Conservation (phyloP, 805 yeast genomes). For the Candida alai region DNA sequence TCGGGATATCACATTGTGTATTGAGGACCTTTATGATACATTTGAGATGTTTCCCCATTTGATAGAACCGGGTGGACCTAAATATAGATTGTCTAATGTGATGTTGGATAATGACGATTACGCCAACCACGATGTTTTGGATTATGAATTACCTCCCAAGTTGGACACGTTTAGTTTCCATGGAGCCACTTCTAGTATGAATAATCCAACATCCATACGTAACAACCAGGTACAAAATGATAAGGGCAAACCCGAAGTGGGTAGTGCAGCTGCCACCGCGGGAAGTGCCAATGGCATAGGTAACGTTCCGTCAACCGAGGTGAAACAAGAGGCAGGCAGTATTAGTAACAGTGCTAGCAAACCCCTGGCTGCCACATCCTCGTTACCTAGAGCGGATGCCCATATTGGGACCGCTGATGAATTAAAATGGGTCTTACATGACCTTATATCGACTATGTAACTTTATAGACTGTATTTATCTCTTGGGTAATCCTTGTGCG, state of each 20-base stretch:
- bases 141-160: constrained; percentile 29
- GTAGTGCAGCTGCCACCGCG: background rate
- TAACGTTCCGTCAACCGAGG: constrained; percentile 2
- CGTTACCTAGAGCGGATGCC: constrained; percentile 17
- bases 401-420: constrained; percentile 64
- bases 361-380: constrained; percentile 8
- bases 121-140: constrained; percentile 17
- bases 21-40: constrained; percentile 66
- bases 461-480: constrained; percentile 4
- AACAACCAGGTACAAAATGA: too few relatives aligned
- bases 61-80: constrained; percentile 65
- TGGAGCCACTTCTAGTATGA: background rate
- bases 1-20: constrained; percentile 44
- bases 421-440: constrained; percentile 67
- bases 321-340: background rate
- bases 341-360: constrained; percentile 1
- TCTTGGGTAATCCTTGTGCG: too few relatives aligned
- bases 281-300: constrained; percentile 4
- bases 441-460: constrained; percentile 46
- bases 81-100: constrained; percentile 44
- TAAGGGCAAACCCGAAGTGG: background rate
- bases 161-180: constrained; percentile 6
- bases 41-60: constrained; percentile 62
- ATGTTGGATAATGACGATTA: constrained; percentile 56
- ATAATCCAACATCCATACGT: background rate